Evolutionary conservation across 768 basidiomycete genomes (phyloP).

Genomic region (Lactifluus hygrophoroides): DNA sequence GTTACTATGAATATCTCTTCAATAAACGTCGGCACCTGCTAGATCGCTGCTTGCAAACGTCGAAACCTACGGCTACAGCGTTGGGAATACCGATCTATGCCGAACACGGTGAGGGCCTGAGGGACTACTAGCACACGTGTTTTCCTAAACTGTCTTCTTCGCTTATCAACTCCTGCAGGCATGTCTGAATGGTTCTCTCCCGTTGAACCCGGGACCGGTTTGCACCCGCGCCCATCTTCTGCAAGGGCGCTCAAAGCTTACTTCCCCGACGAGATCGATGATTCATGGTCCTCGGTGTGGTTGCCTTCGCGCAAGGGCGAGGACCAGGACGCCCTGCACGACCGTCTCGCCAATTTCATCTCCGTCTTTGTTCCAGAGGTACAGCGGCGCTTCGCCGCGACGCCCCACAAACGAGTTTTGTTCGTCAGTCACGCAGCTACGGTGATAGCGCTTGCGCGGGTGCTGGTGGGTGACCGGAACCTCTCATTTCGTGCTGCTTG

Average conservation of each 20-base stretch:
- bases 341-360: conserved; percentile 47
- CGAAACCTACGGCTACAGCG: conserved; percentile 51
- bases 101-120: conserved; percentile 58
- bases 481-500: conserved; percentile 49
- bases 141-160: not conserved
- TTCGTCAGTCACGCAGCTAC: conserved; percentile 74
- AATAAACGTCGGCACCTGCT: not conserved
- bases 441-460: conserved; percentile 53
- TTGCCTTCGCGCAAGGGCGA: conserved; percentile 71
- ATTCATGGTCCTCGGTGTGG: conserved; percentile 51
- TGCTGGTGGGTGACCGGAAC: conserved; percentile 43
- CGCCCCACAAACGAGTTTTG: conserved; percentile 42
- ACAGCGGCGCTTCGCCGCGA: conserved; percentile 35
- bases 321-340: conserved; percentile 50
- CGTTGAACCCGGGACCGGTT: conserved; percentile 52
- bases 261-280: conserved; percentile 52
- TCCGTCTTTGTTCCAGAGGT: conserved; percentile 42
- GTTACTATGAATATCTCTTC: not conserved
- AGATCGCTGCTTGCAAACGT: conserved; percentile 87
- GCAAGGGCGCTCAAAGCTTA: conserved; percentile 44
- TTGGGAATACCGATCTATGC: conserved; percentile 63
- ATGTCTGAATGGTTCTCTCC: conserved; percentile 77
- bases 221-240: conserved; percentile 65
- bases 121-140: no score
- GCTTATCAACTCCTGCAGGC: conserved; percentile 31